Evolutionary conservation across 805 yeast genomes (phyloP).

Genomic region (Candida arabinofermentans): DNA sequence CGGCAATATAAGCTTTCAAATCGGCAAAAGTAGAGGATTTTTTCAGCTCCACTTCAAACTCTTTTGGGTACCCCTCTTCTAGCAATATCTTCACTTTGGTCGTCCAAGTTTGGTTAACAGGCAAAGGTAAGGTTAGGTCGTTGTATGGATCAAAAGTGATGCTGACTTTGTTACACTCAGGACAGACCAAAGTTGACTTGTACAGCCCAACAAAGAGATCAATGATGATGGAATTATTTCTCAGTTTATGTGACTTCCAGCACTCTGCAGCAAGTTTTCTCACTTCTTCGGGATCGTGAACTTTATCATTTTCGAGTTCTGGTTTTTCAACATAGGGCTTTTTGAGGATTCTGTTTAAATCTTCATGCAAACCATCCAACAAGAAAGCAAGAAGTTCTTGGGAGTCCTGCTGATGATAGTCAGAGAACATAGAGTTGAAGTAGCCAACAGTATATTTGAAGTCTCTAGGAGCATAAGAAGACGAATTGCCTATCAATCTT

Average conservation of each 20-base stretch:
- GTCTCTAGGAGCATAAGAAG: slow-evolving; percentile 57
- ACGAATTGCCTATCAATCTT: slow-evolving; percentile 15
- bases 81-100: slow-evolving; percentile 61
- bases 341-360: slow-evolving; percentile 71
- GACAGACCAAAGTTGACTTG: slow-evolving; percentile 86
- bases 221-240: slow-evolving; percentile 81
- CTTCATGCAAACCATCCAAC: slow-evolving; percentile 88
- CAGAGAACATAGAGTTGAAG: slow-evolving; percentile 73
- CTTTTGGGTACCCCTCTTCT: slow-evolving; percentile 44
- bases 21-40: slow-evolving; percentile 62
- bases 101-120: slow-evolving; percentile 69
- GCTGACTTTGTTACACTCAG: slow-evolving; percentile 72
- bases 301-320: slow-evolving; percentile 62
- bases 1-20: slow-evolving; percentile 56
- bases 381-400: slow-evolving; percentile 89
- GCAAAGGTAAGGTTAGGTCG: slow-evolving; percentile 86
- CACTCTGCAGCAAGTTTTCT: slow-evolving; percentile 64
- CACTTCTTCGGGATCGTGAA: slow-evolving; percentile 49
- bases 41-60: slow-evolving; percentile 67
- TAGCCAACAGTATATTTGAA: slow-evolving; percentile 79
- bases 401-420: slow-evolving; percentile 86
- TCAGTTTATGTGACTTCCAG: slow-evolving; percentile 72
- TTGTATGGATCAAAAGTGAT: slow-evolving; percentile 92
- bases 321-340: slow-evolving; percentile 92
- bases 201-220: slow-evolving; percentile 90